Conservation (phyloP, 1,284 basidiomycete species). For the Ceratobasidium sp. region DNA sequence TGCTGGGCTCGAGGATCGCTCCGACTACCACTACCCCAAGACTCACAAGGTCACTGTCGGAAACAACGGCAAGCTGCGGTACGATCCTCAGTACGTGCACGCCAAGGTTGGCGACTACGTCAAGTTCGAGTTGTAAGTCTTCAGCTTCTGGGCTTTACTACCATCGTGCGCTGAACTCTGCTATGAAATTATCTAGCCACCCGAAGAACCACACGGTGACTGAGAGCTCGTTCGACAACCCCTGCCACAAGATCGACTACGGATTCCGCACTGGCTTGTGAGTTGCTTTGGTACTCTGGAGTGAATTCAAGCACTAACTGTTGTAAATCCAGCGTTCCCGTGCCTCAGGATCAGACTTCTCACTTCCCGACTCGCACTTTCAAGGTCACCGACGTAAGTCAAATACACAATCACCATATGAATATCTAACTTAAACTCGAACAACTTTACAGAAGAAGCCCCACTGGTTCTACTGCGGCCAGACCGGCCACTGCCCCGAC, state of each 20-base stretch:
- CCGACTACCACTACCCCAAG: not conserved
- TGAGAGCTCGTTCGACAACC: constrained; percentile 38
- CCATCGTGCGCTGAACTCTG: not conserved
- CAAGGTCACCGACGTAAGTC: constrained; percentile 28
- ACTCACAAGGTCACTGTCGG: constrained; percentile 35
- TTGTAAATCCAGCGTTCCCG: not conserved
- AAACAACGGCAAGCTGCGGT: not conserved
- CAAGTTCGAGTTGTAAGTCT: constrained; percentile 38
- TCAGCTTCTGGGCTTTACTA: too few relatives aligned
- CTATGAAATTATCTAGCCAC: not conserved
- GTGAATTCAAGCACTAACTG: not conserved
- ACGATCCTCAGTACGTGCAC: constrained; percentile 31
- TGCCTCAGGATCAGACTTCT: not conserved
- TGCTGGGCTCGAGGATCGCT: constrained; percentile 18
- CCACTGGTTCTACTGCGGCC: constrained; percentile 41
- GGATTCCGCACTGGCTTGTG: constrained; percentile 35
- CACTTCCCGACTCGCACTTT: constrained; percentile 12
- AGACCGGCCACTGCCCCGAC: constrained; percentile 36
- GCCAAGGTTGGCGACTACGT: constrained; percentile 36
- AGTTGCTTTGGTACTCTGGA: not conserved
- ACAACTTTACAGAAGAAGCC: constrained; percentile 5
- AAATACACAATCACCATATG: not conserved
- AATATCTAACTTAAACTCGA: not conserved
- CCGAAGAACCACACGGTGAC: constrained; percentile 43
- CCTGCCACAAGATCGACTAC: not conserved